Evolutionary conservation across 139 green algal species (phyloP), one percentile per base, ranked within the genome.

Genomic region (Volvox reticuliferus): DNA sequence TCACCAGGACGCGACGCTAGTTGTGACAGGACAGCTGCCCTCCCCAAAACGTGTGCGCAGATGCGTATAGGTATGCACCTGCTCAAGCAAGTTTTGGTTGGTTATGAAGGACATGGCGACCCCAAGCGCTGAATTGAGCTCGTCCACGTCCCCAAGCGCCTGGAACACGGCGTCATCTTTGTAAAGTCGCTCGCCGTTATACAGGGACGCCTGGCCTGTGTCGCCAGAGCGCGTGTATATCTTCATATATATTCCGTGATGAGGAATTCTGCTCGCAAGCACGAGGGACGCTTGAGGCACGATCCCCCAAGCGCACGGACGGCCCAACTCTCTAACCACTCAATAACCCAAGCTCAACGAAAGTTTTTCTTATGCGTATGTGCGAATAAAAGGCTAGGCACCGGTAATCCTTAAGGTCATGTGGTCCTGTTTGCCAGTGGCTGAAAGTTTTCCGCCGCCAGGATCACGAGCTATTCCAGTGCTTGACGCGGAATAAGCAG

Each of bases 201-300:
- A 99, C 79, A 99, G 91, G 32, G 93, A 96, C 26, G 96, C 97
- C 20, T 90, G 94, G 30, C 98, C 98, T 33, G 92, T 92, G 90
- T 99, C 98, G 6, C 98, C 97, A 3, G 97, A 97, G 26, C 96
- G 96, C 9, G 97, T 99, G 93, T 99, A 99, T n/a, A 99, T 97
- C 79, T 97, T 97, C 85, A 98, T 97, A 67, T 97, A 67, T 89
- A 95, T 83, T 21, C 36, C 30, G 79, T 55, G 44, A 9, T 55
- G 5, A 55, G 9, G 44, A 55, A 14, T 55, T 55, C 44, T 9
- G 5, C 44, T 5, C 44, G 44, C 44, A 9, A 55, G 44, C 44
- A 9, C 44, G 44, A 55, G 44, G 44, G 5, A 55, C 44, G 44
- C 44, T 55, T 55, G 44, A 9, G 5, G 44, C 9, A 55, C 9